Evolutionary conservation across 2,329 filamentous ascomycete species (phyloP), one percentile per base, ranked within the genome.

Genomic region (Epichloe gansuensis): DNA sequence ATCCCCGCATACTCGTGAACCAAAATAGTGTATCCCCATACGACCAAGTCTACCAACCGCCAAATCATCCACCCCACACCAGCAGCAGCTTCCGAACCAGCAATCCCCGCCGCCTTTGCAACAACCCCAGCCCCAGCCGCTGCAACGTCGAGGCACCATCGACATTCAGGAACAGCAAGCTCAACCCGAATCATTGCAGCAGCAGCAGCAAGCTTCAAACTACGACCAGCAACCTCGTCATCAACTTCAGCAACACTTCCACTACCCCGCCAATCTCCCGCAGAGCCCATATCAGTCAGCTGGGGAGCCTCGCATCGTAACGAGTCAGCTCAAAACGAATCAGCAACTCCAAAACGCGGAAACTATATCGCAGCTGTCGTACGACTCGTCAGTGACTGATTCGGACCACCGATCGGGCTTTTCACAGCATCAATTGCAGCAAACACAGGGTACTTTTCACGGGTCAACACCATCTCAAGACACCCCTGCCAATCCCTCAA

Each of bases 281-380:
- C 56, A 59, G 50, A 56, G 54, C 28, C 47, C 56, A 15, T 68
- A 68, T 43, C 68, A 72, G 48, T 69, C 70, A 50, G 61, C 61
- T 54, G 64, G 62, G 31, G 68, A 65, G 46, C 62, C 67, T 54
- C 68, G 63, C 50, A 58, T 65, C 42, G 64, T 64, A 55, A 61
- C 67, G n/a, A 64, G 63, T 41, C 67, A 71, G 51, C 61, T 69
- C 50, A 65, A 59, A 56, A 66, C 58, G 54, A 59, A 56, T 53
- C 65, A 63, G 45, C 64, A 65, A 51, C 64, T 64, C 50, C 67
- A 64, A 52, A 82, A 81, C 60, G 68, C 78, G 31, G 81, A 84
- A 64, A 81, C 80, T 5, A 65, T 80, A 39, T 83, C 80, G 6
- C 80, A 83, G 64, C 63, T 81, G 58, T 84, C 81, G 62, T 74